Evolutionary conservation across 2,329 filamentous ascomycete genomes (phyloP), one percentile per base, ranked within the genome.

Genomic region (Tolypocladium nubicola): DNA sequence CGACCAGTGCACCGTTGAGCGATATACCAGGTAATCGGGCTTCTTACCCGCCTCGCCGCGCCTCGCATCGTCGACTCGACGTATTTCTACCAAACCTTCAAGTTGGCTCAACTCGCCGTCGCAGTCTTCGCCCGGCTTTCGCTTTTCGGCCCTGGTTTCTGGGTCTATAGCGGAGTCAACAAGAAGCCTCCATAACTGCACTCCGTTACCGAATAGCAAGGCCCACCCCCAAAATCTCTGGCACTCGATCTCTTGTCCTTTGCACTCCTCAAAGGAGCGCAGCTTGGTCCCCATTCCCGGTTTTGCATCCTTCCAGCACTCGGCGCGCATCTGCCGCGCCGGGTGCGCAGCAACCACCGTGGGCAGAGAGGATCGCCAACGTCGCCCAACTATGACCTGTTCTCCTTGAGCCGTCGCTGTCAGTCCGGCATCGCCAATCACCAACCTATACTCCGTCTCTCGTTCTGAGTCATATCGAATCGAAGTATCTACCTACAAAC

Each of bases 141-240:
- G 84, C 89, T 96, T 79, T 87, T 93, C 75, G 90, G 90, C 81
- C 93, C 91, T 76, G 86, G 86, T 73, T 86, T 86, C 81, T 90
- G 91, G 91, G 91, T 95, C 85, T 93, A 93, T 76, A 86, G 86
- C 81, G 92, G 93, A 88, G 89, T 91, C 80, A 90, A 94, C 81
- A 94, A 91, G 81, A 93, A 96, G 79, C 93, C 94, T 73, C 93
- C 93, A 82, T 97, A 97, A 97, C 78, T 93, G 65, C 56, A 23
- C 16, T 49, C 39, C 6, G 19, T 41, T 14, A 53, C 43, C 35
- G 13, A 16, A 14, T 13, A 52, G 10, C 30, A 52, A 52, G n/a
- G 47, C 30, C 30, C 19, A 5, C 2, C 9, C 19, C 47, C 19
- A 10, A 2, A 21, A 13, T 52, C 30, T 37, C 19, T 19, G 2